Evolutionary conservation across 192 early-diverging fungal genomes (phyloP).

Genomic region (Coemansia guatemalensis): DNA sequence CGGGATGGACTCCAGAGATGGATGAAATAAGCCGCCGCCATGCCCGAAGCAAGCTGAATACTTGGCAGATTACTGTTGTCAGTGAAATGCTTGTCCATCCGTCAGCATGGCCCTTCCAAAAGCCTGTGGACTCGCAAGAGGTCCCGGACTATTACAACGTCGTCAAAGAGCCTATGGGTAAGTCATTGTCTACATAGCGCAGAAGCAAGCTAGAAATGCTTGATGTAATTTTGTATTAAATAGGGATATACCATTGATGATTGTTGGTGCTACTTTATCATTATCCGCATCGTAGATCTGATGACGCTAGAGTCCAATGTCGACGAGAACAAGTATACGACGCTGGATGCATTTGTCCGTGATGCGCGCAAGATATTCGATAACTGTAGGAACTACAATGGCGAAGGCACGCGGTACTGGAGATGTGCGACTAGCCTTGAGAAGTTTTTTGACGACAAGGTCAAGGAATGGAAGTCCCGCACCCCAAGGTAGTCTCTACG

Average conservation of each 20-base stretch:
- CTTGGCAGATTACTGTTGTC: slow-evolving; percentile 67
- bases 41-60: slow-evolving; percentile 53
- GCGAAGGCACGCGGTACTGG: slow-evolving; percentile 78
- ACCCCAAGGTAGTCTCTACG: slow-evolving; percentile 11
- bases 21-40: slow-evolving; percentile 54
- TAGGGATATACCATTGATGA: not conserved
- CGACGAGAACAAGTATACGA: slow-evolving; percentile 81
- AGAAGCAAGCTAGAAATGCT: not conserved
- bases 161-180: slow-evolving; percentile 93
- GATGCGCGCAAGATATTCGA: slow-evolving; percentile 92
- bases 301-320: slow-evolving; percentile 81
- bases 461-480: slow-evolving; percentile 64
- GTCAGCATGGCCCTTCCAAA: slow-evolving; percentile 90
- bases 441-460: slow-evolving; percentile 73
- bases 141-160: slow-evolving; percentile 95
- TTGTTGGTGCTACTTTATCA: not conserved
- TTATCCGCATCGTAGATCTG: slow-evolving; percentile 56
- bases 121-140: slow-evolving; percentile 82
- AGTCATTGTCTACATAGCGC: slow-evolving; percentile 12
- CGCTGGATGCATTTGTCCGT: slow-evolving; percentile 76
- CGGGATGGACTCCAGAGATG: slow-evolving; percentile 93
- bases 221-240: not conserved
- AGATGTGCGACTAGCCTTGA: slow-evolving; percentile 76
- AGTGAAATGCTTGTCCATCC: slow-evolving; percentile 75
- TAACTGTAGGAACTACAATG: slow-evolving; percentile 92